Base-by-base conservation (phyloP, 2,329 filamentous ascomycete species). In the Neofusicoccum sp. region DNA sequence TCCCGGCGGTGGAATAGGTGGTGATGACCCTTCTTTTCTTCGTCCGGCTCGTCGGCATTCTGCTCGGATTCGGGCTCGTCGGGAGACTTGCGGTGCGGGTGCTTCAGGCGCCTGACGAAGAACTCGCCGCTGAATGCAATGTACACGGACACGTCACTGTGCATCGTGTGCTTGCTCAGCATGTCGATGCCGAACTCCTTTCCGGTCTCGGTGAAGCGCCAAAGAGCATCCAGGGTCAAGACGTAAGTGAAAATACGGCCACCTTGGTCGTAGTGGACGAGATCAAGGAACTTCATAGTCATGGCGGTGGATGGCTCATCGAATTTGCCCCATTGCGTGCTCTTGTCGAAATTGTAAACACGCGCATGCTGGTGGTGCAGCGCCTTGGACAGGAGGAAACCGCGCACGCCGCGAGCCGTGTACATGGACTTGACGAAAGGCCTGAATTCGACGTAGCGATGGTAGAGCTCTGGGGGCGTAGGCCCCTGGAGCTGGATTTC, bases 111-210 rank as follows among this genome's bases (percentile, higher is more conserved):
- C 12, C 92, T 86, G 66, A 98, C 84, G 74, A 97, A 95, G 76
- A 98, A 98, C 73, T 98, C 94, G 45, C 94, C 94, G 0, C 91
- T 92, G 73, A 89, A 97, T 28, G 93, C 94, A 67, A 97, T 92
- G 74, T 97, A 97, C 2, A 91, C 90, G 39, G 88, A 90, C 1
- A 97, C 93, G 75, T 97, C 89, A 67, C 91, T 94, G 79, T 98
- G 94, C 92, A 98, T 97, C 44, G 92, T 96, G 76, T 98, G 94
- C 75, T 98, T 98, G 76, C 89, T 93, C 70, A 98, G 79, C 75
- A 97, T 82, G 77, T 97, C 94, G 70, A 98, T 92, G 59, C 93
- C 92, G 64, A 97, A 97, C 71, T 97, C 93, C 70, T 95, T 95
- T 34, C 94, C 94, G 0, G 94, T 98, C 76, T 97, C 94, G 1